These are phyloP conservation scores for Fusarium sulawesiense DNA, from an alignment of 2,329 filamentous ascomycete genomes.

Conservation along the genomic window DNA sequence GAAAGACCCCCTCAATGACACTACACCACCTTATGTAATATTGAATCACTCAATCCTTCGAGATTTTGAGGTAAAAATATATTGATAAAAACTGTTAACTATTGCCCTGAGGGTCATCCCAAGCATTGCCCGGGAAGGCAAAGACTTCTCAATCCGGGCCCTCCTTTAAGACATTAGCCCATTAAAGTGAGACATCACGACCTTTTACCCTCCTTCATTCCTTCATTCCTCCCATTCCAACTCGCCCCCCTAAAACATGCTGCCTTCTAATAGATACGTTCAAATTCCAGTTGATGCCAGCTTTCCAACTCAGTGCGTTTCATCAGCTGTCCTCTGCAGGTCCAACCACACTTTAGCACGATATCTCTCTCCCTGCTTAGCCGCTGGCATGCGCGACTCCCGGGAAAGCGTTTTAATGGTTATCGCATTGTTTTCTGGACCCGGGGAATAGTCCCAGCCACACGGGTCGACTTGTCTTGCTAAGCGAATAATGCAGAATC, in stretches of 20 bases:
- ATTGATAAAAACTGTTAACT: rapidly evolving
- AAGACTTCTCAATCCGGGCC: not conserved
- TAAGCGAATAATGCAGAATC: constrained; percentile 29
- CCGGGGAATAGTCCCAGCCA: constrained; percentile 21
- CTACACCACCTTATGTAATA: rapidly evolving
- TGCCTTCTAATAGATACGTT: not conserved
- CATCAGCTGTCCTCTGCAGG: not conserved
- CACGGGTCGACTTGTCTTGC: constrained; percentile 14
- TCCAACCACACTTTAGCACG: constrained; percentile 15
- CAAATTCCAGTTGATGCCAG: constrained; percentile 4
- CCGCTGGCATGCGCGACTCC: constrained; percentile 11
- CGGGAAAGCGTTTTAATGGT: constrained; percentile 1
- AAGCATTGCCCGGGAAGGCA: rapidly evolving
- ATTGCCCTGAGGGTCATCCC: rapidly evolving
- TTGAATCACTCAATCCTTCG: not conserved
- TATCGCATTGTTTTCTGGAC: constrained; percentile 3
- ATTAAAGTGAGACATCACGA: constrained; percentile 34
- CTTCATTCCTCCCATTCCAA: constrained; percentile 33
- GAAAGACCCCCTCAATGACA: no score
- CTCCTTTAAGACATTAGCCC: not conserved
- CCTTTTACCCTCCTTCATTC: no score
- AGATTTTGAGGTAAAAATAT: rapidly evolving
- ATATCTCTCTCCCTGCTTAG: constrained; percentile 19
- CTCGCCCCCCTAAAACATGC: constrained; percentile 26
- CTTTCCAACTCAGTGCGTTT: not conserved